Conservation (phyloP, 495 filamentous ascomycete genomes). For the Thozetella sp. region DNA sequence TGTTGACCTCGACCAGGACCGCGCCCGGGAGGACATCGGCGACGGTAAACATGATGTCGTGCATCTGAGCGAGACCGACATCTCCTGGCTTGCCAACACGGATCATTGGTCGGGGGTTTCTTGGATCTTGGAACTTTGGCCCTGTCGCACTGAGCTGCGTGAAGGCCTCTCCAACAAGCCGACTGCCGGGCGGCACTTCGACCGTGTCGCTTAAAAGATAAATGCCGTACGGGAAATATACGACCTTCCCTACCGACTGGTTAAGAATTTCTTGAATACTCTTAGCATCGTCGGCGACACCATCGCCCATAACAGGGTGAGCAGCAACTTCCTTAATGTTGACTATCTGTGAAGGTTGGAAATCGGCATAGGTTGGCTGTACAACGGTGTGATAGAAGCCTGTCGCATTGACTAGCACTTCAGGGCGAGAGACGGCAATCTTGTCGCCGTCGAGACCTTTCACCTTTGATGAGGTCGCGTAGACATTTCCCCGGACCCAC, state of each 20-base stretch:
- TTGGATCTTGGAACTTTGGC: slow-evolving; percentile 53
- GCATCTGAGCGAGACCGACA: slow-evolving; percentile 56
- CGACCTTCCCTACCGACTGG: slow-evolving; percentile 48
- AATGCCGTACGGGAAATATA: slow-evolving; percentile 62
- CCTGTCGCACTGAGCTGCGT: slow-evolving; percentile 12
- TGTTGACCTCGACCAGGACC: slow-evolving; percentile 58
- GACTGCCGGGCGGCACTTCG: slow-evolving; percentile 51
- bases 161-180: slow-evolving; percentile 44
- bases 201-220: slow-evolving; percentile 64
- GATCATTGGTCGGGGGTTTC: slow-evolving; percentile 53
- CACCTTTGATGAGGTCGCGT: slow-evolving; percentile 3
- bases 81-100: slow-evolving; percentile 54
- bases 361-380: slow-evolving; percentile 46
- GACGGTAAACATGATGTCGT: slow-evolving; percentile 50
- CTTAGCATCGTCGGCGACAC: slow-evolving; percentile 22
- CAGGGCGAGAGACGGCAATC: slow-evolving; percentile 24
- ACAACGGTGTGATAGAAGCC: slow-evolving; percentile 35
- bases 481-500: slow-evolving; percentile 25
- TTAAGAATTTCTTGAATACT: slow-evolving; percentile 53
- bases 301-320: slow-evolving; percentile 22
- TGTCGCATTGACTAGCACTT: slow-evolving; percentile 24
- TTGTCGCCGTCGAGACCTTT: slow-evolving; percentile 8
- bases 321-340: slow-evolving; percentile 48
- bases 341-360: slow-evolving; percentile 36
- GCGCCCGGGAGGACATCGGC: slow-evolving; percentile 39